Base-by-base conservation (phyloP, 179 eudicot species). In the Corrigiola litoralis region DNA sequence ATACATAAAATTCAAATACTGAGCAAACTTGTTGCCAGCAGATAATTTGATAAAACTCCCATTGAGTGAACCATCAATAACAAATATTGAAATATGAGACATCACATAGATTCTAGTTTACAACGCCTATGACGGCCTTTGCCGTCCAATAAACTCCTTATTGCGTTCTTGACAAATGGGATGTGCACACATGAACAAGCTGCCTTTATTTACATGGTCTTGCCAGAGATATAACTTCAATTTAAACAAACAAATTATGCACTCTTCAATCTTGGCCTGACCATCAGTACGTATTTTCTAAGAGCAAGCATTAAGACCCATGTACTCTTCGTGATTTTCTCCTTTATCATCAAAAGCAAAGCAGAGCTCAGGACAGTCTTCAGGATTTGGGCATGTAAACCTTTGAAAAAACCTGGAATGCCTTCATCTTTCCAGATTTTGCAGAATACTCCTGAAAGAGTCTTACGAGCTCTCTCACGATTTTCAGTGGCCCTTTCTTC, bases 291-390 rank as follows among this genome's bases (percentile, higher is more conserved):
- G 68, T 67, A 74, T 70, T 77, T 85, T 62, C 67, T 73, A 25
- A 82, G 67, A 11, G 97, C 95, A 66, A 87, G 88, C 81, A 90
- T 80, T 9, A 90, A 48, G 50, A 85, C 83, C 97, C 97, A 87
- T 32, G 95, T 84, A 1, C 78, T 67, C 49, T 90, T 82, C 4
- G 87, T 70, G 67, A 87, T 80, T 79, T 90, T 90, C 78, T 90
- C 97, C 77, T 90, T 90, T 40, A 90, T 85, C 97, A 90, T 90
- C 70, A 90, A 73, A 45, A 90, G 92, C 68, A 90, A 71, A 0
- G 97, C 97, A 3, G 97, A 88, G 75, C 95, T 87, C 44, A 90
- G 59, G 18, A 90, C 97, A 4, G 97, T 87, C 77, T 90, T 90
- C 80, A 90, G 63, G 65, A 90, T 88, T 77, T 90, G 97, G 59